phyloP scores from a whole-genome alignment of 2,329 filamentous ascomycete species.

The Acephala macrosclerotiorum region DNA sequence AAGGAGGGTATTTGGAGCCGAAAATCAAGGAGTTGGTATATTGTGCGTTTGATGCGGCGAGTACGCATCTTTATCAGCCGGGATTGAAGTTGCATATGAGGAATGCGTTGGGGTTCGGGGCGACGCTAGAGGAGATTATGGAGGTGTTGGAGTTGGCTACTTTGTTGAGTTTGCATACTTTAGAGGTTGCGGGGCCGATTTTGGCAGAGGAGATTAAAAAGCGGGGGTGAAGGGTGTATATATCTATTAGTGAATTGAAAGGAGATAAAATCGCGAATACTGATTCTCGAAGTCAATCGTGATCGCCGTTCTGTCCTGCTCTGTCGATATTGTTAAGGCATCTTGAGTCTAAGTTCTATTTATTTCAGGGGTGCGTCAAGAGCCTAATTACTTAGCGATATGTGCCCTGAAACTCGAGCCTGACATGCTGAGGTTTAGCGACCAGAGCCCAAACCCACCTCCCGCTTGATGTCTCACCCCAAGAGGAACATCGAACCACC shows the following conservation, averaged over 20 bases:
- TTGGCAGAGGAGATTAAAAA: constrained; percentile 6
- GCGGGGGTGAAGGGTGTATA: not conserved
- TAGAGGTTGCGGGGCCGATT: constrained; percentile 18
- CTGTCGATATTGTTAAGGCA: no score
- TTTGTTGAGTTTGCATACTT: constrained; percentile 22
- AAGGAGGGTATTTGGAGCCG: constrained; percentile 14
- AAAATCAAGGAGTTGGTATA: constrained; percentile 54
- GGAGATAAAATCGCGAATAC: no score
- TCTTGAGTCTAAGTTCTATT: no score
- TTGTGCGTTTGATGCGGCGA: constrained; percentile 55
- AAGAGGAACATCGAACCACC: not conserved
- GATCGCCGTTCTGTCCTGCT: no score
- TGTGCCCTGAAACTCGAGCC: no score
- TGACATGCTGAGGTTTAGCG: no score
- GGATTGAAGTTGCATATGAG: constrained; percentile 57
- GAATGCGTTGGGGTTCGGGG: constrained; percentile 55
- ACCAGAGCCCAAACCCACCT: no score
- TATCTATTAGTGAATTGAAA: no score
- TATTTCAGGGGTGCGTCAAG: no score
- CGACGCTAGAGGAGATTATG: constrained; percentile 54
- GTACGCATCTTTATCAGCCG: constrained; percentile 55
- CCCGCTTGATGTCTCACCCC: no score
- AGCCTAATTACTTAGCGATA: no score
- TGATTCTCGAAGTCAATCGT: no score
- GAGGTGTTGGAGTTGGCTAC: constrained; percentile 55